Conservation (phyloP, 2,329 filamentous ascomycete genomes). For the Diaporthe ampelina region DNA sequence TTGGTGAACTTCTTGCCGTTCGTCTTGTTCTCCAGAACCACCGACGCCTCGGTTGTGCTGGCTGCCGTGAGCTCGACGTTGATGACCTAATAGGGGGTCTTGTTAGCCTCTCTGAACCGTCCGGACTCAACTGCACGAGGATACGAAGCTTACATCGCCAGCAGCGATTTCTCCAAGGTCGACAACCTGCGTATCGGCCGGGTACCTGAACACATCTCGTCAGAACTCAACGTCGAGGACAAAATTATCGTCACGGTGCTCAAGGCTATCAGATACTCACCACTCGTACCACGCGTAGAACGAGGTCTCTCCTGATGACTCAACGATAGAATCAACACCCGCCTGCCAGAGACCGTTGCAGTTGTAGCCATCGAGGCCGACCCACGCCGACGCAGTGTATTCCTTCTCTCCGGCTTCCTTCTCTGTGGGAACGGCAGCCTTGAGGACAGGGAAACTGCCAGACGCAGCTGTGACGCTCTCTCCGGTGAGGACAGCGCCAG, state of each 20-base stretch:
- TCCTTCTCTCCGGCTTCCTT: conserved; percentile 49
- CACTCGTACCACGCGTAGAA: conserved; percentile 70
- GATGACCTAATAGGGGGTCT: conserved; percentile 29
- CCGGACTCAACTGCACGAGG: background rate
- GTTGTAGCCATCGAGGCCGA: conserved; percentile 67
- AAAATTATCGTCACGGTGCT: background rate
- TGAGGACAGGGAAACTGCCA: conserved; percentile 63
- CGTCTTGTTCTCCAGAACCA: conserved; percentile 37
- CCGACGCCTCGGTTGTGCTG: conserved; percentile 33
- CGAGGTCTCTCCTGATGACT: conserved; percentile 54
- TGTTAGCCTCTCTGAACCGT: background rate
- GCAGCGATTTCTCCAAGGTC: conserved; percentile 36
- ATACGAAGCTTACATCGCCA: conserved; percentile 37
- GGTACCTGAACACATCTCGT: conserved; percentile 55
- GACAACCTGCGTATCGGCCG: conserved; percentile 58
- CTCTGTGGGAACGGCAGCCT: conserved; percentile 56
- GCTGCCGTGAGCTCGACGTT: conserved; percentile 40
- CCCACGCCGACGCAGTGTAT: conserved; percentile 68
- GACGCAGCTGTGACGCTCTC: conserved; percentile 57
- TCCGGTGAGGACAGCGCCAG: conserved; percentile 66
- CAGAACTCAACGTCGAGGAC: background rate
- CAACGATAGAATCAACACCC: conserved; percentile 67
- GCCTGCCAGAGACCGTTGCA: conserved; percentile 65
- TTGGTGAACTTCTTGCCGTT: conserved; percentile 38
- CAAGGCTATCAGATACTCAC: background rate